Evolutionary conservation across 176 grass and related monocot species (phyloP).

Genomic region (Zoysia pacifica): DNA sequence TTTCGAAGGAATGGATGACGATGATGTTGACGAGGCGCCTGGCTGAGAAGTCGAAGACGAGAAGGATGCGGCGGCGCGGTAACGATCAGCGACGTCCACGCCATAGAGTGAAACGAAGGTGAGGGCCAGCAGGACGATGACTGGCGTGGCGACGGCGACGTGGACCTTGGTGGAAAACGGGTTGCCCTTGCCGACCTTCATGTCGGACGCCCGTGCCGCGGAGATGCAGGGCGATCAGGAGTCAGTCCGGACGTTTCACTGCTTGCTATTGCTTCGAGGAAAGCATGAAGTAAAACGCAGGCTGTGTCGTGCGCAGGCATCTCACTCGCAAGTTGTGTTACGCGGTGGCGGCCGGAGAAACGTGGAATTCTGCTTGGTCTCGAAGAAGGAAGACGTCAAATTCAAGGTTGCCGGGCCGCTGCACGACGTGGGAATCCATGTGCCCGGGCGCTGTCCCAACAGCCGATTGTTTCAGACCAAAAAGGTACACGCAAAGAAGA

Average conservation of each 20-base stretch:
- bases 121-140: slow-evolving; percentile 24
- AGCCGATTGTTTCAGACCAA: neutral
- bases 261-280: slow-evolving; percentile 3
- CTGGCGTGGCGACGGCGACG: slow-evolving; percentile 21
- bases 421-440: neutral
- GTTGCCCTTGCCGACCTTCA: slow-evolving; percentile 32
- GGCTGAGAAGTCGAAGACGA: slow-evolving; percentile 5
- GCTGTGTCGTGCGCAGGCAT: neutral
- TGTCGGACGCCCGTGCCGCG: slow-evolving; percentile 1
- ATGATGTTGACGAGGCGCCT: slow-evolving; percentile 31
- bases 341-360: neutral
- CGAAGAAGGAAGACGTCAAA: neutral
- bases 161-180: slow-evolving; percentile 5
- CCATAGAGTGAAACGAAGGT: slow-evolving; percentile 41
- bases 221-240: neutral
- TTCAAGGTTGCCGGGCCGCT: neutral
- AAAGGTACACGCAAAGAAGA: neutral
- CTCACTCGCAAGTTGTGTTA: neutral
- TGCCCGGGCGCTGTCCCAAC: neutral
- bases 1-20: too few species aligned
- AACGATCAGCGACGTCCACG: neutral
- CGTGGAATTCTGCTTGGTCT: neutral
- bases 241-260: neutral
- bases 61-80: neutral
- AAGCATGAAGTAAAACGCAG: neutral